Conservation (phyloP, 805 yeast genomes). For the Metschnikowia kofuensis region DNA sequence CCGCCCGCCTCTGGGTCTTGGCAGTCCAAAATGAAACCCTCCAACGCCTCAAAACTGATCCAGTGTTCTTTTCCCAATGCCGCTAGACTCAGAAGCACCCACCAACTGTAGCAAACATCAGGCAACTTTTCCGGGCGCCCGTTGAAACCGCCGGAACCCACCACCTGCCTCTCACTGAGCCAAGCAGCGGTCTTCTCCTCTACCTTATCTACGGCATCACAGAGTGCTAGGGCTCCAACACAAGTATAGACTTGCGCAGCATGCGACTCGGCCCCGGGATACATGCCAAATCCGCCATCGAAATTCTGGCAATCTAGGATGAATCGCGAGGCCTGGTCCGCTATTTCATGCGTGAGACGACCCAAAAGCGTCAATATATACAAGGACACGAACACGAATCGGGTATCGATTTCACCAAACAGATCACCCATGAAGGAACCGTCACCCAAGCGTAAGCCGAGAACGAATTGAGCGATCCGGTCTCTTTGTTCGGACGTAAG, state of each 20-base stretch:
- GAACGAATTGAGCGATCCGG: constrained; percentile 26
- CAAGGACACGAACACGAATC: constrained; percentile 83
- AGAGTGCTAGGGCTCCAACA: constrained; percentile 64
- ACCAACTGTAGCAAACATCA: constrained; percentile 98
- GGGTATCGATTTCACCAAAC: constrained; percentile 89
- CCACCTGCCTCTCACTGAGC: constrained; percentile 86
- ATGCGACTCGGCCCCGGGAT: constrained; percentile 94
- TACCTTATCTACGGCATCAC: constrained; percentile 32
- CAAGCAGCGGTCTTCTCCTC: constrained; percentile 68
- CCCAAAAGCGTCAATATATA: constrained; percentile 71
- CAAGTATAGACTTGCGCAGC: constrained; percentile 91
- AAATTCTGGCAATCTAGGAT: constrained; percentile 75
- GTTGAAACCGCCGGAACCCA: constrained; percentile 81
- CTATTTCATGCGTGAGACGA: constrained; percentile 51
- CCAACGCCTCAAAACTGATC: constrained; percentile 67
- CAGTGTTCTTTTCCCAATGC: constrained; percentile 67
- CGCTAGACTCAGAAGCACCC: constrained; percentile 81
- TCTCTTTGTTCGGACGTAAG: constrained; percentile 29
- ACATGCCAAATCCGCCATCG: constrained; percentile 94
- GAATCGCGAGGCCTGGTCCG: constrained; percentile 63
- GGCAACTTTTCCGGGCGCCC: constrained; percentile 96
- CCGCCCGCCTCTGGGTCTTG: constrained; percentile 87
- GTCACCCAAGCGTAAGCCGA: constrained; percentile 46
- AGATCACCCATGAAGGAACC: constrained; percentile 90
- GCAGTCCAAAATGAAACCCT: constrained; percentile 64